phyloP scores from a whole-genome alignment of 2,329 filamentous ascomycete species.

The Stemphylium vesicarium region DNA sequence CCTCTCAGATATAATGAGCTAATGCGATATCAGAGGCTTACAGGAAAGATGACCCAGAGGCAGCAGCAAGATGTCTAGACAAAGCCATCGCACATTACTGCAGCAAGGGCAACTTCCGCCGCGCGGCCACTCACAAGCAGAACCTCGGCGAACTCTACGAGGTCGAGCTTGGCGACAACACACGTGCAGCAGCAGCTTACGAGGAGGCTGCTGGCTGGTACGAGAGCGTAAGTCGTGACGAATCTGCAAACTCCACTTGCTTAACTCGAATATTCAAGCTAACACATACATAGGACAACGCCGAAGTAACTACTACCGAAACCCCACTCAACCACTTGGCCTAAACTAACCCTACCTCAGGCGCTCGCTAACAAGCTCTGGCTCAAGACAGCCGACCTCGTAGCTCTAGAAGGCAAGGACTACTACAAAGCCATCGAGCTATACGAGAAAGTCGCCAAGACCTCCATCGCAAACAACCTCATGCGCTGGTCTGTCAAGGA shows the following conservation, averaged over 20 bases:
- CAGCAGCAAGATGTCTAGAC: conserved; percentile 81
- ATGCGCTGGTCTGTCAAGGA: conserved; percentile 74
- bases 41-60: conserved; percentile 80
- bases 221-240: conserved; percentile 57
- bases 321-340: conserved; percentile 7
- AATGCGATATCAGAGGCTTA: conserved; percentile 68
- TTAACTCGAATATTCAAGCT: conserved; percentile 12
- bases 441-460: conserved; percentile 82
- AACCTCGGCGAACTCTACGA: conserved; percentile 87
- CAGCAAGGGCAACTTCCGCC: conserved; percentile 85
- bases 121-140: conserved; percentile 90
- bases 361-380: conserved; percentile 89
- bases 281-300: conserved; percentile 41
- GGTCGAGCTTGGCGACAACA: conserved; percentile 76
- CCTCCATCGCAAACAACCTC: conserved; percentile 84
- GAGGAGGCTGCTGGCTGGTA: conserved; percentile 89
- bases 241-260: background rate
- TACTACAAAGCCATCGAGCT: conserved; percentile 52
- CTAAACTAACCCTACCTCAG: conserved; percentile 36
- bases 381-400: conserved; percentile 88
- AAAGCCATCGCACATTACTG: conserved; percentile 86
- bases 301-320: conserved; percentile 36
- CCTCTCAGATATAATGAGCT: conserved; percentile 3
- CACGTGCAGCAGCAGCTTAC: conserved; percentile 81
- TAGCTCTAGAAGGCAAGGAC: conserved; percentile 83